These are phyloP conservation scores for Amanita pseudoporphyria DNA, from an alignment of 768 basidiomycete genomes.

Conservation along the genomic window DNA sequence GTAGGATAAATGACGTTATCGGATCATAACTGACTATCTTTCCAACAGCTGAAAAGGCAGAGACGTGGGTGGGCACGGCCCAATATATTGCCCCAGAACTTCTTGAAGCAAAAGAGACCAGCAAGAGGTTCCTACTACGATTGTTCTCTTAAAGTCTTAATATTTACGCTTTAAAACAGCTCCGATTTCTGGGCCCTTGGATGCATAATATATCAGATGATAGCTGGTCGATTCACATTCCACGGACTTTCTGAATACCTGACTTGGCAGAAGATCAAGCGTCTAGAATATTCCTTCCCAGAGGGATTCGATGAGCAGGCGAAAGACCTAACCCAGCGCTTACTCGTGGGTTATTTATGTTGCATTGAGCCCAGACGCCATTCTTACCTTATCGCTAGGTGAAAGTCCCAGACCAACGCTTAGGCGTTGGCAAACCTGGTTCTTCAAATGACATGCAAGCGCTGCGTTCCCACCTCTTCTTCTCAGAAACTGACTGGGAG, in stretches of 20 bases:
- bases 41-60: conserved; percentile 32
- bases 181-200: conserved; percentile 96
- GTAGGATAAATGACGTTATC: conserved; percentile 22
- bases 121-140: conserved; percentile 51
- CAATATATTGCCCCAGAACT: conserved; percentile 89
- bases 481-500: conserved; percentile 48
- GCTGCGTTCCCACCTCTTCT: conserved; percentile 55
- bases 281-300: conserved; percentile 79
- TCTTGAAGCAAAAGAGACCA: conserved; percentile 61
- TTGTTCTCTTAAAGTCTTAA: conserved; percentile 1
- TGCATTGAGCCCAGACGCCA: not conserved
- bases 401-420: conserved; percentile 45
- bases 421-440: conserved; percentile 44
- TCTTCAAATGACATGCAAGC: conserved; percentile 30
- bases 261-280: conserved; percentile 91
- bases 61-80: conserved; percentile 83
- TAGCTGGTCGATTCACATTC: conserved; percentile 88
- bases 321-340: conserved; percentile 64
- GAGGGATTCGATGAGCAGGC: conserved; percentile 78
- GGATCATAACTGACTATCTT: conserved; percentile 21
- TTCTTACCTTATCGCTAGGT: conserved; percentile 27
- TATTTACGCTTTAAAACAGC: conserved; percentile 28
- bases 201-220: conserved; percentile 90
- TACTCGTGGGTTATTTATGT: conserved; percentile 56
- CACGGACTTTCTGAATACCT: conserved; percentile 86